Base-by-base conservation (phyloP, 257 asterid species). In the Petunia secreta region DNA sequence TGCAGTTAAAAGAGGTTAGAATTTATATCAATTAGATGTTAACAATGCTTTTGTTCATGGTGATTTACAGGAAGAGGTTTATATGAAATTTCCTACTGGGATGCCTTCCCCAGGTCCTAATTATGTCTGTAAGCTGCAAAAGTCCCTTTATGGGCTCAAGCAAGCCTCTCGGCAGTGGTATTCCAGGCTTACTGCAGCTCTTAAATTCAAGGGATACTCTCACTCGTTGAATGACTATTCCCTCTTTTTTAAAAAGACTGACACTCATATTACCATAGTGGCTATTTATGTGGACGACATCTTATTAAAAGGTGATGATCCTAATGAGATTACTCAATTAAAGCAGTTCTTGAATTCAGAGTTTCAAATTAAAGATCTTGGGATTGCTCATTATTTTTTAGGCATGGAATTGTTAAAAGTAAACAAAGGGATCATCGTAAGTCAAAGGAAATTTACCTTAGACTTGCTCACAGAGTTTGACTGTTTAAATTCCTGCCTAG, bases 111-210 rank as follows among this genome's bases (percentile, higher is more conserved):
- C 52, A 0, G 6, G 36, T 43, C 37, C 54, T 11, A 48, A 1
- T n/a, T 11, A 39, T 7, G 53, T 75, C 6, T 75, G 60, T 13
- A 53, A 75, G 39, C 9, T 75, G 0, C 43, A 11, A 36, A 53
- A 55, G 44, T 62, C 67, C 13, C 8, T 54, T 4, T 53, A 75
- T n/a, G 69, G 69, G 4, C 57, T 76, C 4, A 76, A 76, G 7
- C 38, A 57, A 37, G 40, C 80, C 2, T 64, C 69, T n/a, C 60
- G 57, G 10, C 63, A 58, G 2, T 75, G 79, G 79, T 75, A 15
- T 16, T 11, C 63, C 34, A 39, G 48, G 0, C 60, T 57, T 40
- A 64, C 16, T 1, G 0, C 57, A n/a, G 2, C 60, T 34, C 11
- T 54, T 4, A 46, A 39, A 0, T 16, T 40, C 8, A 50, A 71